Conservation (phyloP, 2,329 filamentous ascomycete genomes). For the Alternaria arbusti region DNA sequence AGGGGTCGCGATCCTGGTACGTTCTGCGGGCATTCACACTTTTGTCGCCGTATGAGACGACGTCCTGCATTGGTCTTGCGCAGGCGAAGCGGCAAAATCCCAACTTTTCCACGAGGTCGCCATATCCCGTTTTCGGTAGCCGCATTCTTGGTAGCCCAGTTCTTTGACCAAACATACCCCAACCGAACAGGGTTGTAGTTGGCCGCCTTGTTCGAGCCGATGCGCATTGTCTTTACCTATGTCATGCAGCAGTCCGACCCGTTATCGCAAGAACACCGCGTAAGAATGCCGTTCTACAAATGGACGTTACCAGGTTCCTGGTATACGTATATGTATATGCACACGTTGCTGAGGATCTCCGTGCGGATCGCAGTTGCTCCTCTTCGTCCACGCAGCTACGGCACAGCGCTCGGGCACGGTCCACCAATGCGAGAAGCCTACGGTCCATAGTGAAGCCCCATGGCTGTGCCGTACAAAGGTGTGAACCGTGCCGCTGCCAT, state of each 20-base stretch:
- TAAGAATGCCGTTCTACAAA: conserved; percentile 6
- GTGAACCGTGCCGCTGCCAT: background rate
- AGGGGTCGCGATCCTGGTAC: background rate
- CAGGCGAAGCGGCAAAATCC: background rate
- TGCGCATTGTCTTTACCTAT: background rate
- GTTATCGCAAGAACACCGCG: conserved; percentile 11
- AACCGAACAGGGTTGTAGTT: background rate
- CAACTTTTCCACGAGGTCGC: background rate
- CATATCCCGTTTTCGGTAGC: background rate
- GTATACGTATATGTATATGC: conserved; percentile 19
- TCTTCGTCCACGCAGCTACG: conserved; percentile 1
- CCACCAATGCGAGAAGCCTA: background rate
- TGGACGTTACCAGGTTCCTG: conserved; percentile 18
- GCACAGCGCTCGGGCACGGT: background rate
- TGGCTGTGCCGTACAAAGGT: background rate
- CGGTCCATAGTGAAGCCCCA: background rate
- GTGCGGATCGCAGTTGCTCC: conserved; percentile 3
- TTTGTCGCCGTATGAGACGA: background rate
- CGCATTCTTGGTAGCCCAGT: background rate
- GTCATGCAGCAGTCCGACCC: conserved; percentile 14
- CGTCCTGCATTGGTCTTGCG: background rate
- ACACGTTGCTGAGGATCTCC: conserved; percentile 6
- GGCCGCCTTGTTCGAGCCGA: background rate
- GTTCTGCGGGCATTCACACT: background rate
- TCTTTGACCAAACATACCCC: conserved; percentile 4